Evolutionary conservation across 169 alveolate genomes (phyloP).

Genomic region (Cardiosporidium cionae): DNA sequence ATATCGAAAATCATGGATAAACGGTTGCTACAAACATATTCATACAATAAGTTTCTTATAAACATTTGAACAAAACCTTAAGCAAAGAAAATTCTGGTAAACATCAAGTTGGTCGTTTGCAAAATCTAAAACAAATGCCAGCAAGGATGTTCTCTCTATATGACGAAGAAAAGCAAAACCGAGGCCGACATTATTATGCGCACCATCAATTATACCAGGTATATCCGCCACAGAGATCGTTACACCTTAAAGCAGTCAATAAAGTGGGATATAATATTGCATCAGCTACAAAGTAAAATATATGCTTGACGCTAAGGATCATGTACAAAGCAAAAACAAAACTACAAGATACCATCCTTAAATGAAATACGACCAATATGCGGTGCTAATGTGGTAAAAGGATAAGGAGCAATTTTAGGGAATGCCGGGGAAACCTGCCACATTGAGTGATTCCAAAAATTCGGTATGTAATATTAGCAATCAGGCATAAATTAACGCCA

Average conservation of each 20-base stretch:
- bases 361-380: slow-evolving; percentile 55
- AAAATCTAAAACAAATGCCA: slow-evolving; percentile 46
- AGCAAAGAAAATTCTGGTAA: neutral
- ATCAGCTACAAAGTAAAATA: neutral
- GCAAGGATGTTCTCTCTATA: slow-evolving; percentile 69
- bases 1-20: neutral
- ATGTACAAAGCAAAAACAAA: neutral
- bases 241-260: neutral
- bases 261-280: neutral
- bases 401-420: slow-evolving; percentile 75
- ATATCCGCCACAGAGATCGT: slow-evolving; percentile 69
- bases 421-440: slow-evolving; percentile 40
- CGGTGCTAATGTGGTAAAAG: slow-evolving; percentile 73
- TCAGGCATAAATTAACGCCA: too few relatives aligned
- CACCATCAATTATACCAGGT: slow-evolving; percentile 84
- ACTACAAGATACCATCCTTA: slow-evolving; percentile 42
- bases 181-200: slow-evolving; percentile 71
- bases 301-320: neutral
- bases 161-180: slow-evolving; percentile 78
- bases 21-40: neutral
- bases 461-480: too few relatives aligned
- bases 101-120: neutral
- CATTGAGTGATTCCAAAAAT: too few relatives aligned
- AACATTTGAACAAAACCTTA: neutral
- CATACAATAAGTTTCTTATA: neutral